Evolutionary conservation across 345 rosid genomes (phyloP), one percentile per base, ranked within the genome.

Genomic region (Rhodamnia rubescens): DNA sequence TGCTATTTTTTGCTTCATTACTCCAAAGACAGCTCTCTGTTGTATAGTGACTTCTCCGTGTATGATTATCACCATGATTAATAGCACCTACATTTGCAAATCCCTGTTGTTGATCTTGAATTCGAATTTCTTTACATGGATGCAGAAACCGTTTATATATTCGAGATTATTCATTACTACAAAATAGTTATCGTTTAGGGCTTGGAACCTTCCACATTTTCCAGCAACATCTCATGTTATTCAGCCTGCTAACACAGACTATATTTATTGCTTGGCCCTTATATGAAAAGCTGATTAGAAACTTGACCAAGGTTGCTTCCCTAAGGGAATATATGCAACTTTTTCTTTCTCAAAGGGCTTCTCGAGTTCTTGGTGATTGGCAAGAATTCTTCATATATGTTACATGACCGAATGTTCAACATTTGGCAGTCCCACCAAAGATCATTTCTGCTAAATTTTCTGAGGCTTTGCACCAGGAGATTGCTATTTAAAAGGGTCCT

Each of bases 1-100:
- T 97, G 99, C 90, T 94, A 90, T 83, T 89, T 88, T 75, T 92
- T 90, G 82, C 92, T 97, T 86, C 98, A 93, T 90, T 89, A 91
- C 82, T 88, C 89, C 6, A 84, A 87, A 69, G 86, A 91, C 82
- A 90, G 87, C 12, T 78, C 91, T 78, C 86, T 92, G 64, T 86
- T 89, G 53, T 86, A 85, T 26, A 74, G 81, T 69, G 92, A 90
- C 74, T 90, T 92, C 86, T 89, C 93, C n/a, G 91, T 90, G 50
- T 92, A 88, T 88, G 95, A 95, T 87, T 94, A 93, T 89, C 11
- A 89, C 53, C 89, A 88, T 64, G 94, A 93, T 84, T 89, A 85
- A 87, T 82, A 54, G 21, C 50, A 69, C 51, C 32, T 6, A 36
- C 49, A 9, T 53, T 58, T 3, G 40, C 40, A 49, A 56, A 61